Evolutionary conservation across 495 filamentous ascomycete species (phyloP).

Genomic region (Penicillium parvum): DNA sequence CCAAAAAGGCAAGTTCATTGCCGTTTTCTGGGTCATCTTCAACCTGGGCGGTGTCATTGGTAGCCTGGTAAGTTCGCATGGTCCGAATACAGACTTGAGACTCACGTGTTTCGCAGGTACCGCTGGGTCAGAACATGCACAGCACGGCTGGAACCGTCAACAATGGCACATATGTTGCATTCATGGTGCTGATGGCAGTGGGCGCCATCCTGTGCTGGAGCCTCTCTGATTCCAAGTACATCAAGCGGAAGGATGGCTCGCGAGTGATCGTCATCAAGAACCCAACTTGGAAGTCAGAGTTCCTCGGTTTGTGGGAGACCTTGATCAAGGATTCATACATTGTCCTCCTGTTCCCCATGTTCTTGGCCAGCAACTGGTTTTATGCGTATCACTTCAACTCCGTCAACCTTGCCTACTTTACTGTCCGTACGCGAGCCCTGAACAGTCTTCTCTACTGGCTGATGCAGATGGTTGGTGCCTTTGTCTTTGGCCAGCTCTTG

Average conservation of each 20-base stretch:
- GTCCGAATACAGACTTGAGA: background rate
- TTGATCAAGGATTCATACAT: slow-evolving; percentile 71
- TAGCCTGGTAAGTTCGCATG: slow-evolving; percentile 62
- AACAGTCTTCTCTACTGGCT: slow-evolving; percentile 86
- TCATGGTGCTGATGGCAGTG: slow-evolving; percentile 78
- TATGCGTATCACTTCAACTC: slow-evolving; percentile 50
- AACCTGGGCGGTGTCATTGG: slow-evolving; percentile 92
- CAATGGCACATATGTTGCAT: slow-evolving; percentile 86
- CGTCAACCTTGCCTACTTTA: slow-evolving; percentile 65
- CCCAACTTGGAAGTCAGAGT: slow-evolving; percentile 73
- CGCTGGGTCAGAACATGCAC: slow-evolving; percentile 76
- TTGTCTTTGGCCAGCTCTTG: slow-evolving; percentile 70
- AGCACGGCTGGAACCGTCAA: slow-evolving; percentile 55
- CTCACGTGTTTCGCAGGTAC: slow-evolving; percentile 46
- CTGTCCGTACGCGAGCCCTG: slow-evolving; percentile 74
- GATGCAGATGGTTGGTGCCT: slow-evolving; percentile 81
- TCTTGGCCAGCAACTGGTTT: slow-evolving; percentile 54
- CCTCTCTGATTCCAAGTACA: slow-evolving; percentile 70
- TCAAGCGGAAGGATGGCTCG: slow-evolving; percentile 79
- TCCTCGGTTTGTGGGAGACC: slow-evolving; percentile 73
- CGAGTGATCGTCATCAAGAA: slow-evolving; percentile 82
- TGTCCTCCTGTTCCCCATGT: slow-evolving; percentile 81
- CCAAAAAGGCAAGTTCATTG: slow-evolving; percentile 83
- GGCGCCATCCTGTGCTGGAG: slow-evolving; percentile 69
- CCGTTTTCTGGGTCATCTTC: slow-evolving; percentile 93